These are phyloP conservation scores for Canavalia gladiata DNA, from an alignment of 306 rosid genomes.

Conservation along the genomic window DNA sequence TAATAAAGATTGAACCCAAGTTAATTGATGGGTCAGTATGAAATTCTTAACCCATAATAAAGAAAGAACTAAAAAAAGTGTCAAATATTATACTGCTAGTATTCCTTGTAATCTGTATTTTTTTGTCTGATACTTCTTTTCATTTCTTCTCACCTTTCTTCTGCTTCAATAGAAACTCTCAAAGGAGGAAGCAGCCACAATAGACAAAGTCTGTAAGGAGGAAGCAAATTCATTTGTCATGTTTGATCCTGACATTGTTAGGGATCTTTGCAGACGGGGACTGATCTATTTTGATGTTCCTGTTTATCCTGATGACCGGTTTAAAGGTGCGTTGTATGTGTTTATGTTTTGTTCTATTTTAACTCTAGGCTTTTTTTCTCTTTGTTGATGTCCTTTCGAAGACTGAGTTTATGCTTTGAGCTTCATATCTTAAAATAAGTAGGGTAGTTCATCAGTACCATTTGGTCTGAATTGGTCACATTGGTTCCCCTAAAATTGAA, in stretches of 20 bases:
- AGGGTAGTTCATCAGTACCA: not conserved
- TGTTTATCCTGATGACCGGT: conserved; percentile 81
- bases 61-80: not conserved
- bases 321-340: conserved; percentile 69
- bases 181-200: conserved; percentile 82
- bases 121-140: conserved; percentile 19
- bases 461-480: not conserved
- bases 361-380: not conserved
- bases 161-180: conserved; percentile 76
- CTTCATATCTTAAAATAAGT: conserved; percentile 31
- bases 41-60: not conserved
- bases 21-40: not conserved
- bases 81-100: not conserved
- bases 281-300: conserved; percentile 90
- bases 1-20: not conserved
- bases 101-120: not conserved
- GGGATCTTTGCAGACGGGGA: conserved; percentile 75
- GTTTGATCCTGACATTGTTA: conserved; percentile 74
- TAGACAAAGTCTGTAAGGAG: conserved; percentile 90
- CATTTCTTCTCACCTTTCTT: conserved; percentile 40
- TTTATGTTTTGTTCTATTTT: conserved; percentile 28
- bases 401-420: conserved; percentile 3
- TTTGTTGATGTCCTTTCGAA: conserved; percentile 19
- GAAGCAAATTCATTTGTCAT: conserved; percentile 80
- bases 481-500: conserved; percentile 12